Base-by-base conservation (phyloP, 2,329 filamentous ascomycete species). In the Berkeleyomyces basicola region DNA sequence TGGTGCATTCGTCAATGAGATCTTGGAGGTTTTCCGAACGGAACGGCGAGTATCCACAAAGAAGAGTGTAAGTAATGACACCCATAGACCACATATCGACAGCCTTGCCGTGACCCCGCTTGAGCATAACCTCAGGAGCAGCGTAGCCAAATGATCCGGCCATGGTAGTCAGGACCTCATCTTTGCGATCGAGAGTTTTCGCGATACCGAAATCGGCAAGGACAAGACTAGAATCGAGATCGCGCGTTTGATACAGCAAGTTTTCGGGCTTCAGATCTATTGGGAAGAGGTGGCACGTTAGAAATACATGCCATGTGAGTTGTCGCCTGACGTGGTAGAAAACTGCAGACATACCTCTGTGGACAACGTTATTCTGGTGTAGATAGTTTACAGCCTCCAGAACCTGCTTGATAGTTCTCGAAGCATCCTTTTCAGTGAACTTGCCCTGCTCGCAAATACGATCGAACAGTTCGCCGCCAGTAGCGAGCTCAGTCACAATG, bases 71-170 rank as follows among this genome's bases (percentile, higher is more conserved):
- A 49, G 93, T 97, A 70, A 99, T 99, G 70, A 99, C 93, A 66
- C 93, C 93, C 75, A 99, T 82, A 2, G 93, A 97, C 93, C 93
- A 99, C 89, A 99, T 96, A 72, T 99, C 93, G 42, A 97, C 93
- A 3, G 93, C 90, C 75, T 97, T 99, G 72, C 93, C 93, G 72
- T 99, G 95, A 23, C 93, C 93, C 71, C 89, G 85, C 79, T 96
- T 96, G 67, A 96, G 80, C 93, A 99, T 99, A 65, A 99, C 91
- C 74, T 99, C 93, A 7, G 93, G 93, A 1, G 93, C 93, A 23
- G 93, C 93, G 70, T 99, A 99, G 62, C 93, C 93, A 71, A 99
- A 97, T 0, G 93, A 97, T 51, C 93, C 93, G 51, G 93, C 93
- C 93, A 99, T 99, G 60, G 91, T 97, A 68, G 90, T 97, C 66